Conservation (phyloP, 202 grass and related monocot species). For the Hordeum pubiflorum region DNA sequence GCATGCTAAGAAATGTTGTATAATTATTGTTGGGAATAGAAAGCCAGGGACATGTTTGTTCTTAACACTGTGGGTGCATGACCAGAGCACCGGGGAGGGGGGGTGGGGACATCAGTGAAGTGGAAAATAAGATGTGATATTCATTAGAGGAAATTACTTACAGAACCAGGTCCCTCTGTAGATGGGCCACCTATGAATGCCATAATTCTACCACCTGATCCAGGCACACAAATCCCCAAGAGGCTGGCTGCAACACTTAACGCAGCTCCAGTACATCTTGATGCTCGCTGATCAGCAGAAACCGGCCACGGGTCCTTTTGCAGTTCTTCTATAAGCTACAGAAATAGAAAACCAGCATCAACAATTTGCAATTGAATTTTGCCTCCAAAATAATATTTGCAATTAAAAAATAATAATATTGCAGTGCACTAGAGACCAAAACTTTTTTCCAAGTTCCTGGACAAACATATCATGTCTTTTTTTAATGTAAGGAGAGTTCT, state of each 20-base stretch:
- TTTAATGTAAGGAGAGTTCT: conserved; percentile 27
- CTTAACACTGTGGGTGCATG: background rate
- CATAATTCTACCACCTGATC: conserved; percentile 96
- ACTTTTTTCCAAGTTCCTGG: background rate
- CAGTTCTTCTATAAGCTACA: conserved; percentile 91
- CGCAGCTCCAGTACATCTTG: conserved; percentile 77
- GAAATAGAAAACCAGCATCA: conserved; percentile 15
- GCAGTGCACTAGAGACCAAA: background rate
- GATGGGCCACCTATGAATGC: conserved; percentile 81
- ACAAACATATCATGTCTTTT: conserved; percentile 5
- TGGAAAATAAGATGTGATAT: conserved; percentile 6
- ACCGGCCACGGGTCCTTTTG: conserved; percentile 89
- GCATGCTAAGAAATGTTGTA: background rate
- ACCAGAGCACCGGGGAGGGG: background rate
- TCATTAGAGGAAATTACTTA: conserved; percentile 41
- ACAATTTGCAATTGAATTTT: conserved; percentile 1
- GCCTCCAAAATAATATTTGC: background rate
- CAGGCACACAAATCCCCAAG: conserved; percentile 81
- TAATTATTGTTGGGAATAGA: background rate
- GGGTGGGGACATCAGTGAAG: background rate
- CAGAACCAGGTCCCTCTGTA: conserved; percentile 64
- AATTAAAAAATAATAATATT: background rate
- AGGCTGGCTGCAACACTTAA: conserved; percentile 74
- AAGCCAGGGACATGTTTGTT: background rate
- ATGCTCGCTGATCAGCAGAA: conserved; percentile 62